Base-by-base conservation (phyloP, 1,139 yeast genomes). In the Ogataea hybrid region DNA sequence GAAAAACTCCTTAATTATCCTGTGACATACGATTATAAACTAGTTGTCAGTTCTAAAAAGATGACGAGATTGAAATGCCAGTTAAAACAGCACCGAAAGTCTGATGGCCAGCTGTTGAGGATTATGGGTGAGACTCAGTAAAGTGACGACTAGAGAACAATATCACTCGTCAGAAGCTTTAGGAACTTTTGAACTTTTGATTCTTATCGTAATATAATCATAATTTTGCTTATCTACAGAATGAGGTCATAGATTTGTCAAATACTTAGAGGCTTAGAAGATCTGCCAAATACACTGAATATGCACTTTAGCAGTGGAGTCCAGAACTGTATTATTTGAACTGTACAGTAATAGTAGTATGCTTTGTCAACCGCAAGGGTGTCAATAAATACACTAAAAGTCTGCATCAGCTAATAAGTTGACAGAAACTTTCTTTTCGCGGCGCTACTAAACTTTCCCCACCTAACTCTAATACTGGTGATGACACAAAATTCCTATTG, bases 1-100 rank as follows among this genome's bases (percentile, higher is more conserved):
- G 49, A 44, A 6, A 44, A 39, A 2, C 22, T 65, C 69, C 46
- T 58, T 21, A 58, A 59, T 27, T 59, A 56, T 32, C 62, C 62
- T 0, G 54, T 58, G 15, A 49, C 34, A 3, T 58, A 48, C 33
- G 57, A 58, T 23, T 52, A 51, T 20, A 35, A 36, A 6, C 36
- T 47, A 12, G 43, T 47, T 17, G 47, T 45, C 4, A 44, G 53
- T 36, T 47, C 57, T 2, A 41, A 35, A 2, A 51, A 53, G 36
- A 43, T 58, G 9, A 35, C 37, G 10, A 28, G 32, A 16, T 29
- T 54, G 47, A 43, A 51, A 22, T 16, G 25, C 7, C 50, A 46
- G 14, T 12, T 49, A 32, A 43, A 31, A n/a, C 21, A 12, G 17
- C 32, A 33, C 12, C 28, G 33, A 12, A 31, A 25, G n/a, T 10